Conservation (phyloP, 2,329 filamentous ascomycete species). For the Monosporascus sp. region DNA sequence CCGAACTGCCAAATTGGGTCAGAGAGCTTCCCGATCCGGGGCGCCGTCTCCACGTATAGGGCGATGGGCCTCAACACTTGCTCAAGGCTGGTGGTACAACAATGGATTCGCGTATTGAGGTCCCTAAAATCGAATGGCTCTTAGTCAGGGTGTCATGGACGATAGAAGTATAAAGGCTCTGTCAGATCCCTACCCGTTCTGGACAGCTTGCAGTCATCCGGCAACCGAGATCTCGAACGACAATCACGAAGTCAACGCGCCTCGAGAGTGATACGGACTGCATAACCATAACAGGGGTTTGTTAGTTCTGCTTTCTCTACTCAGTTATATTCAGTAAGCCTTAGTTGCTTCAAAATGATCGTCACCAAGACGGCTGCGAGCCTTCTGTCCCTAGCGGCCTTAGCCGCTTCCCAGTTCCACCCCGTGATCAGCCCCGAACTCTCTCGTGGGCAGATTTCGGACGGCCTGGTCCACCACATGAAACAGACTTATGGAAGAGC, state of each 20-base stretch:
- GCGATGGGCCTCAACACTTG: not conserved
- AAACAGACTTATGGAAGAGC: not conserved
- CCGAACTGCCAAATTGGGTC: not conserved
- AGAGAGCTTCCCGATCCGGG: not conserved
- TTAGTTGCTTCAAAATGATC: not conserved
- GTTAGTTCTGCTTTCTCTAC: not conserved
- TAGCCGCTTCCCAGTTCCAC: not conserved
- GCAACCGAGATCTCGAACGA: not conserved
- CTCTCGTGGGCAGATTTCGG: not conserved
- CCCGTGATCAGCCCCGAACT: not conserved
- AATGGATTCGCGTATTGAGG: not conserved
- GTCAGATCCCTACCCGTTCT: too few relatives aligned
- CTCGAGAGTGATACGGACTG: not conserved
- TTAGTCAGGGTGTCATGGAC: not conserved
- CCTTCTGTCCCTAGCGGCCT: not conserved
- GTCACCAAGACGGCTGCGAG: not conserved
- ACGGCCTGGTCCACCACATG: not conserved
- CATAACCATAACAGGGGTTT: not conserved
- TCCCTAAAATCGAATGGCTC: too few relatives aligned
- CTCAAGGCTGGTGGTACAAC: not conserved
- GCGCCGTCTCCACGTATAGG: not conserved
- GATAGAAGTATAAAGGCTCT: not conserved
- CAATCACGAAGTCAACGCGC: not conserved
- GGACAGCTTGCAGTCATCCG: not conserved
- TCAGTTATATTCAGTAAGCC: not conserved